These are phyloP conservation scores for Pistacia vera DNA, from an alignment of 345 rosid species.

Conservation along the genomic window DNA sequence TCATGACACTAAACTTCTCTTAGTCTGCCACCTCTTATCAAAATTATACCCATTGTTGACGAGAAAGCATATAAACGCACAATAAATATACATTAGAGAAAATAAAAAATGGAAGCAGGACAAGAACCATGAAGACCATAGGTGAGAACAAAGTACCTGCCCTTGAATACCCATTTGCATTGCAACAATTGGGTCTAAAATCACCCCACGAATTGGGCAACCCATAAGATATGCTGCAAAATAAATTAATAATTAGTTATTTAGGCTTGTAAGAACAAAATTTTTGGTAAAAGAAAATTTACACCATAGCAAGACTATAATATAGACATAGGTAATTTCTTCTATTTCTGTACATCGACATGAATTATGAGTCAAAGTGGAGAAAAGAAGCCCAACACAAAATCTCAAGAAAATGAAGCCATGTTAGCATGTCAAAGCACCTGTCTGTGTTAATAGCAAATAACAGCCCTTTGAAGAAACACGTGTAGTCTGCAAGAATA, in stretches of 20 bases:
- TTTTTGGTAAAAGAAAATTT: not conserved
- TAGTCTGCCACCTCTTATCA: not conserved
- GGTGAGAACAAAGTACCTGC: conserved; percentile 54
- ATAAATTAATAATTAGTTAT: conserved; percentile 14
- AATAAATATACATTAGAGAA: not conserved
- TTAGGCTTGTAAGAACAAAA: not conserved
- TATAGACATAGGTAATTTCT: not conserved
- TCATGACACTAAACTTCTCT: not conserved
- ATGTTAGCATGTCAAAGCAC: too few relatives aligned
- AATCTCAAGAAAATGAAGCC: not conserved
- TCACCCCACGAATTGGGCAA: conserved; percentile 94
- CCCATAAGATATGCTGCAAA: conserved; percentile 91
- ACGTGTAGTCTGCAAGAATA: too few relatives aligned
- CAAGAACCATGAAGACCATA: conserved; percentile 4
- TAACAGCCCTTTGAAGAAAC: too few relatives aligned
- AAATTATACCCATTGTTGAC: not conserved
- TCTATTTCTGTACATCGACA: not conserved
- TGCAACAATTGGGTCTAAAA: conserved; percentile 85
- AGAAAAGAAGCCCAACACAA: not conserved
- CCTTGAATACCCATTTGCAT: conserved; percentile 93
- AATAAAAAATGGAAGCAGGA: not conserved
- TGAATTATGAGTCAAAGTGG: not conserved
- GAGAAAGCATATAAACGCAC: not conserved
- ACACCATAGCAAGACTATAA: not conserved
- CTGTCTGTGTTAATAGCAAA: too few relatives aligned